Conservation (phyloP, 106 monocot genomes). For the Phalaenopsis equestris region DNA sequence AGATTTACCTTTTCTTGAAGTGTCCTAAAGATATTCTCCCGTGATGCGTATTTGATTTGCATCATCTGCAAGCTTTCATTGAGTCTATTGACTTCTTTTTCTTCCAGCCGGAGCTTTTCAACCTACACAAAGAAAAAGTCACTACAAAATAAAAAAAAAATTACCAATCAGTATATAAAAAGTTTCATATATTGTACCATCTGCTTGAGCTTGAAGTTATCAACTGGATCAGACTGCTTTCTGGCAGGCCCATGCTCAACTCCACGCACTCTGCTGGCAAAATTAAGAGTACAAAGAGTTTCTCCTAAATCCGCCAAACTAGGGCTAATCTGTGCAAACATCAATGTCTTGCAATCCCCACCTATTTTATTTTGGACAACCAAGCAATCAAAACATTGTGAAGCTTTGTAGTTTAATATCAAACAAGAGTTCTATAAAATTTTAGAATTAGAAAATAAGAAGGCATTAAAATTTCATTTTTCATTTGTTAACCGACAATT, state of each 20-base stretch:
- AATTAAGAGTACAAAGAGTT: constrained; percentile 81
- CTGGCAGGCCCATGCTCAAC: constrained; percentile 75
- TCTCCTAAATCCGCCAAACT: constrained; percentile 80
- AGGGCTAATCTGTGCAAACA: constrained; percentile 95
- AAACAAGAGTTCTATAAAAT: background rate
- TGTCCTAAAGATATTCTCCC: constrained; percentile 67
- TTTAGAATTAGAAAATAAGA: background rate
- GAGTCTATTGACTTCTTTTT: constrained; percentile 67
- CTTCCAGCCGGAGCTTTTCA: constrained; percentile 72
- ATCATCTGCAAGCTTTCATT: constrained; percentile 73
- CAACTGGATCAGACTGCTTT: constrained; percentile 70
- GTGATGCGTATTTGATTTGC: constrained; percentile 69
- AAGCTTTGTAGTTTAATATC: background rate
- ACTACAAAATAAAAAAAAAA: background rate
- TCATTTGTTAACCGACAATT: background rate
- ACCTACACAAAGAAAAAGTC: constrained; percentile 24
- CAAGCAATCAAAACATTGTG: background rate
- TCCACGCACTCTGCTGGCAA: constrained; percentile 76
- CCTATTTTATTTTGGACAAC: constrained; percentile 36
- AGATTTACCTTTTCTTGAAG: constrained; percentile 78
- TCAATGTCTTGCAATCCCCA: constrained; percentile 95
- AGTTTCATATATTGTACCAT: constrained; percentile 41
- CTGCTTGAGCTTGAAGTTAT: constrained; percentile 81
- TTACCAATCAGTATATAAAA: background rate
- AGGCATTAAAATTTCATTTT: background rate